Conservation (phyloP, 768 basidiomycete genomes). For the Phylloporus sp. region DNA sequence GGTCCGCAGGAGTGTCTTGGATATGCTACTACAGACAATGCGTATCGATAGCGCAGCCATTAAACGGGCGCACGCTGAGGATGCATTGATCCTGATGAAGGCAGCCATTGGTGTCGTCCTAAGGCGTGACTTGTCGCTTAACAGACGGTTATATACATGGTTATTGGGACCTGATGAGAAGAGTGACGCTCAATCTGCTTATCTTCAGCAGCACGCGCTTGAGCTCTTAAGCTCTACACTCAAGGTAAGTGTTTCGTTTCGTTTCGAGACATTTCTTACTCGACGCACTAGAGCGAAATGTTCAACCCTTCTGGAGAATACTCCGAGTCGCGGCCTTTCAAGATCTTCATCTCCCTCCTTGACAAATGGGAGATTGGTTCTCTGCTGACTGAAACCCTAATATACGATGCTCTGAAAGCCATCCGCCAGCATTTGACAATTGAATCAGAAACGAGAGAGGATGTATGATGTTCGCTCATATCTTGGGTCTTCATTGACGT, state of each 20-base stretch:
- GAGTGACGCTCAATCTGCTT: constrained; percentile 66
- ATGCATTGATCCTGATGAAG: constrained; percentile 80
- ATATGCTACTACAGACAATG: constrained; percentile 76
- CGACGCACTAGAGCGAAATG: constrained; percentile 64
- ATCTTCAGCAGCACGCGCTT: constrained; percentile 68
- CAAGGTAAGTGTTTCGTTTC: constrained; percentile 42
- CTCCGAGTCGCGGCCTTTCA: constrained; percentile 83
- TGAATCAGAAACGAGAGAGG: constrained; percentile 52
- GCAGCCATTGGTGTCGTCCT: constrained; percentile 87
- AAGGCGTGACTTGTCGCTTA: constrained; percentile 87
- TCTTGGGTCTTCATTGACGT: not conserved
- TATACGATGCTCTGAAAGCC: constrained; percentile 76
- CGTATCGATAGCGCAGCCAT: constrained; percentile 70
- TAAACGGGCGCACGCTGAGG: constrained; percentile 63
- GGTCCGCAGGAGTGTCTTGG: constrained; percentile 81
- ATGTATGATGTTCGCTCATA: constrained; percentile 41
- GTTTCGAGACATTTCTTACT: constrained; percentile 10
- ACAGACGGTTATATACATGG: constrained; percentile 92
- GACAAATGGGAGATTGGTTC: constrained; percentile 98
- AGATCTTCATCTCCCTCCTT: constrained; percentile 89
- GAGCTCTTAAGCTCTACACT: constrained; percentile 67
- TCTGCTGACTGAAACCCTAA: constrained; percentile 69
- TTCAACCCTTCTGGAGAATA: constrained; percentile 66
- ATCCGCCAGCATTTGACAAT: constrained; percentile 55
- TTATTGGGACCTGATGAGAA: constrained; percentile 80